A percentile compares a stretch with the other conserved stretches of the same genome.
Evolutionary conservation across 176 grass and related monocot species (phyloP).

Genomic region (Musa beccarii): DNA sequence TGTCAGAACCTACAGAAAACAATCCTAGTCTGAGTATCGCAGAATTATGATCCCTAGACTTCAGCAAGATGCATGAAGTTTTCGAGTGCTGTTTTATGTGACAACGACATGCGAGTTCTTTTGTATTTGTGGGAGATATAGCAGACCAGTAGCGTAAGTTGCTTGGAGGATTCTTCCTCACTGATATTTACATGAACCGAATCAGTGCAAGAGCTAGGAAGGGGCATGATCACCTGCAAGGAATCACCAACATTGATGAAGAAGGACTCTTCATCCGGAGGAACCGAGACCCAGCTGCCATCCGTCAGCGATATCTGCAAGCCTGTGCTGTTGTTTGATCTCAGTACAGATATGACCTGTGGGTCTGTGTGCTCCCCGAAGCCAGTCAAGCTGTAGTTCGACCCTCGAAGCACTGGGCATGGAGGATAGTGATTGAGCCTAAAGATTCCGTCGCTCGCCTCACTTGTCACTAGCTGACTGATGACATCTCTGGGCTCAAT

Average conservation of each 20-base stretch:
- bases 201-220: not conserved
- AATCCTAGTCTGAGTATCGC: too few relatives aligned
- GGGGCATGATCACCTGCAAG: not conserved
- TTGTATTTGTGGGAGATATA: not conserved
- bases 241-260: constrained; percentile 5
- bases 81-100: not conserved
- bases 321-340: constrained; percentile 5
- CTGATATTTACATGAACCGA: too few relatives aligned
- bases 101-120: not conserved
- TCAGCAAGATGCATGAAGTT: too few relatives aligned
- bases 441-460: constrained; percentile 4
- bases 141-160: too few relatives aligned
- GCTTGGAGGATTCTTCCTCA: too few relatives aligned
- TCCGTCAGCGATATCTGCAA: not conserved
- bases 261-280: constrained; percentile 4
- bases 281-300: not conserved
- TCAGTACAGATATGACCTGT: constrained; percentile 6
- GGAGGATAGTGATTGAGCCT: constrained; percentile 15
- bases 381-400: not conserved
- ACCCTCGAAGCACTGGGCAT: not conserved
- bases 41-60: too few relatives aligned
- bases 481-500: not conserved
- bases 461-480: not conserved
- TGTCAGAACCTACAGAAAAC: constrained; percentile 6
- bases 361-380: constrained; percentile 10